A percentile compares a stretch with the other conserved stretches of the same genome.
Conservation (phyloP, 306 rosid species). For the Psophocarpus tetragonolobus region DNA sequence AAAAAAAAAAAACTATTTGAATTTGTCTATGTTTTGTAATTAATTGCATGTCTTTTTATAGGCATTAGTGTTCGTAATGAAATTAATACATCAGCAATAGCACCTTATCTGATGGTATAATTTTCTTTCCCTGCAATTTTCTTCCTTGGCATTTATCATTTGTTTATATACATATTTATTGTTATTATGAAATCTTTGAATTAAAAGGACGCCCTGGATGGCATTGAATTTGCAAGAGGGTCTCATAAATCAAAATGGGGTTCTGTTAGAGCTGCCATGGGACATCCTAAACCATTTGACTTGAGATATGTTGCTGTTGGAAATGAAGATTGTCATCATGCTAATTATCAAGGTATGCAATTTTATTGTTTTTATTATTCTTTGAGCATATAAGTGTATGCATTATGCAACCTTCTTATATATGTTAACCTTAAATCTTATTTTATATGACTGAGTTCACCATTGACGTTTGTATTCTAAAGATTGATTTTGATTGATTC, state of each 20-base stretch:
- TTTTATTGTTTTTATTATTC: not conserved
- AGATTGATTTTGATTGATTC: not conserved
- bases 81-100: no score
- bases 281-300: slow-evolving; percentile 86
- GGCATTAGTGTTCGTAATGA: no score
- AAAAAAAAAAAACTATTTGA: no score
- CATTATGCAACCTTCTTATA: not conserved
- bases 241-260: slow-evolving; percentile 75
- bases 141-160: no score
- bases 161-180: not conserved
- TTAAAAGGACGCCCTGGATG: slow-evolving; percentile 79
- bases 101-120: no score
- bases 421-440: not conserved
- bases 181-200: slow-evolving; percentile 19
- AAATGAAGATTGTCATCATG: slow-evolving; percentile 80
- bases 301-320: slow-evolving; percentile 80
- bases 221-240: slow-evolving; percentile 93
- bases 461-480: not conserved
- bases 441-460: not conserved
- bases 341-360: slow-evolving; percentile 64
- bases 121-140: no score
- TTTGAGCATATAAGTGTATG: not conserved
- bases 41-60: no score
- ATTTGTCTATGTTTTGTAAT: no score
- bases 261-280: slow-evolving; percentile 73